Evolutionary conservation across 78 protist genomes (phyloP), one percentile per base, ranked within the genome.

Genomic region (Cyanophora paradoxa): DNA sequence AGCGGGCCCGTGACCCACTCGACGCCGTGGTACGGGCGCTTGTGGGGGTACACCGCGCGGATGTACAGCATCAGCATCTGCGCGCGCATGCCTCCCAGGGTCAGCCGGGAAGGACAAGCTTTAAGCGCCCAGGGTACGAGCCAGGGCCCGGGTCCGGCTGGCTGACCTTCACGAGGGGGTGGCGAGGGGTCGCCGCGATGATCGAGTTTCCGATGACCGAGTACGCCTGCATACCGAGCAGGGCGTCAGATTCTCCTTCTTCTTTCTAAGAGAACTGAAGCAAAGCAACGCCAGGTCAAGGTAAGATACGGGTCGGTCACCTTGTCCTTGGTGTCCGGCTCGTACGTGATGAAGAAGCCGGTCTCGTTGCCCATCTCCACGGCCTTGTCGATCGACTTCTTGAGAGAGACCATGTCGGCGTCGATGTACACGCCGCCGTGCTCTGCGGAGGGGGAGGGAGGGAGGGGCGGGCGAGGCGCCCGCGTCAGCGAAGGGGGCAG

Each of bases 1-100:
- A 65, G 71, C n/a, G 71, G 71, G n/a, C 71, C 71, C 0, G 71
- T 65, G 26, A 65, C 71, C 71, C 71, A 65, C 71, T 65, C 71
- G 26, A 65, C 71, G 54, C 71, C 71, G 54, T 65, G 71, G 54
- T 65, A 41, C 1, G 71, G 71, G 7, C 71, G 52, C 33, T 65
- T 65, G 71, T 65, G 71, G 17, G 54, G 48, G 54, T 65, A 65
- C 24, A 65, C 54, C 24, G 39, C 71, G 13, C 24, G 54, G 68
- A 61, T 61, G 68, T 61, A 61, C 42, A 34, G 30, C 44, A 61
- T 61, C 33, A 61, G 42, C 68, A 61, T 61, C n/a, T n/a, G n/a
- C n/a, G n/a, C n/a, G n/a, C n/a, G n/a, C n/a, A n/a, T n/a, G n/a
- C n/a, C n/a, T n/a, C n/a, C n/a, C n/a, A n/a, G n/a, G n/a, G n/a